Evolutionary conservation across 768 basidiomycete genomes (phyloP).

Genomic region (Coprinellus aureogranulatus): DNA sequence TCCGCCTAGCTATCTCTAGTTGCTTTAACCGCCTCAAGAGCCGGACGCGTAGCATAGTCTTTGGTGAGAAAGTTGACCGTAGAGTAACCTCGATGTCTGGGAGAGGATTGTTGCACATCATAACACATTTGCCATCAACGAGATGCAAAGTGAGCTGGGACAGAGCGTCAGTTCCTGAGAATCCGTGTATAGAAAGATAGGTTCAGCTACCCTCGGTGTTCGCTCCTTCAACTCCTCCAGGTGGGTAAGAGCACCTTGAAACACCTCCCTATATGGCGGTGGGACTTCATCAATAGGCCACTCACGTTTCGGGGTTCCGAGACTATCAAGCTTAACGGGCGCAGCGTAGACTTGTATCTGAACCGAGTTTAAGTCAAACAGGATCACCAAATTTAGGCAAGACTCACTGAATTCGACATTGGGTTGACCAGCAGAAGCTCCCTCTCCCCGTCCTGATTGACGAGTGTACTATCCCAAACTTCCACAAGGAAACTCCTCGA

Average conservation of each 20-base stretch:
- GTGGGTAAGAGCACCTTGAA: slow-evolving; percentile 42
- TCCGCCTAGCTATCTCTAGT: slow-evolving; percentile 36
- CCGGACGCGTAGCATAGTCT: slow-evolving; percentile 32
- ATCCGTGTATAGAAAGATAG: neutral
- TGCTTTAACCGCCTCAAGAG: slow-evolving; percentile 30
- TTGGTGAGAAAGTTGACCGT: slow-evolving; percentile 8
- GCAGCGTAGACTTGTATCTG: neutral
- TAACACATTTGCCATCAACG: slow-evolving; percentile 38
- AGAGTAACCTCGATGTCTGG: slow-evolving; percentile 48
- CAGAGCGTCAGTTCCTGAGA: neutral
- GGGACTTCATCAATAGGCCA: slow-evolving; percentile 40
- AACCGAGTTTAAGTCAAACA: neutral
- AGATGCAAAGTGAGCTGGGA: slow-evolving; percentile 43
- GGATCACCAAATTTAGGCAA: neutral
- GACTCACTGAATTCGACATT: neutral
- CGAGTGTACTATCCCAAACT: slow-evolving; percentile 34
- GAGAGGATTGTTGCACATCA: slow-evolving; percentile 51
- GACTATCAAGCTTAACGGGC: neutral
- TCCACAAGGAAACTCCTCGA: slow-evolving; percentile 52
- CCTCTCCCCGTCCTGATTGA: neutral
- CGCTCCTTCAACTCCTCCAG: slow-evolving; percentile 50
- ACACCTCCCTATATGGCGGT: slow-evolving; percentile 39
- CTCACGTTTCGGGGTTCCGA: slow-evolving; percentile 25
- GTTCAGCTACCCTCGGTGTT: slow-evolving; percentile 45
- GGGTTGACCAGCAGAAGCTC: neutral